phyloP scores from a whole-genome alignment of 345 rosid genomes.

The Anastatica hierochuntica region DNA sequence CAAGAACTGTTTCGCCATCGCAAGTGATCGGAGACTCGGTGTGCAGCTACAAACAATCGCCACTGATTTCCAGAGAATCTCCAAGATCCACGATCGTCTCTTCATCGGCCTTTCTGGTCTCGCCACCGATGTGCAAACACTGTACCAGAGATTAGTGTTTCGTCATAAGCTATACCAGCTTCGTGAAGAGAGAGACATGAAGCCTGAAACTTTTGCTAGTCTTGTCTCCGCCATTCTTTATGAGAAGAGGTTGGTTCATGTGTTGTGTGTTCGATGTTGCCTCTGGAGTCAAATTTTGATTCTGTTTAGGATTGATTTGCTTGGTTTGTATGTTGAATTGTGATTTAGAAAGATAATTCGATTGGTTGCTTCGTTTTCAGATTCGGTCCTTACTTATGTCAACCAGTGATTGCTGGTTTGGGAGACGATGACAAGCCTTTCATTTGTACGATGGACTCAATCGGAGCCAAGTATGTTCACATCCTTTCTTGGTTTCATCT shows the following conservation, averaged over 20 bases:
- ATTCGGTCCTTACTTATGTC: conserved; percentile 96
- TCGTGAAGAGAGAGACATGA: conserved; percentile 44
- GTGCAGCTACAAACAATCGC: conserved; percentile 96
- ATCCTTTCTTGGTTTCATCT: conserved; percentile 7
- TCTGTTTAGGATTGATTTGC: no score
- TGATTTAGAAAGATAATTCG: not conserved
- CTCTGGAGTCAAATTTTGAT: not conserved
- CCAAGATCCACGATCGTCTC: conserved; percentile 73
- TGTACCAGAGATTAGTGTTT: conserved; percentile 85
- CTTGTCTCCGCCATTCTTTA: conserved; percentile 84
- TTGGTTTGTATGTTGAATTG: not conserved
- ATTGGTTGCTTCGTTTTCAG: conserved; percentile 29
- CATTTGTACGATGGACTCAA: conserved; percentile 96
- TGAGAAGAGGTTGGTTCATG: conserved; percentile 57
- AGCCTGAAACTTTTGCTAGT: conserved; percentile 44
- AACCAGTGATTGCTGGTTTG: conserved; percentile 94
- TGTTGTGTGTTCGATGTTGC: no score
- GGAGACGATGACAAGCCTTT: conserved; percentile 92
- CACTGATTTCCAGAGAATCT: conserved; percentile 85
- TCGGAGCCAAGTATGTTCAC: conserved; percentile 83
- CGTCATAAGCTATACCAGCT: conserved; percentile 37
- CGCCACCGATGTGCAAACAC: conserved; percentile 86
- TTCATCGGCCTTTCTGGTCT: conserved; percentile 91
- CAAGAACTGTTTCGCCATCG: conserved; percentile 96
- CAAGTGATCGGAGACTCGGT: conserved; percentile 88